Conservation (phyloP, 768 basidiomycete genomes). For the Agaricus subrufescens region DNA sequence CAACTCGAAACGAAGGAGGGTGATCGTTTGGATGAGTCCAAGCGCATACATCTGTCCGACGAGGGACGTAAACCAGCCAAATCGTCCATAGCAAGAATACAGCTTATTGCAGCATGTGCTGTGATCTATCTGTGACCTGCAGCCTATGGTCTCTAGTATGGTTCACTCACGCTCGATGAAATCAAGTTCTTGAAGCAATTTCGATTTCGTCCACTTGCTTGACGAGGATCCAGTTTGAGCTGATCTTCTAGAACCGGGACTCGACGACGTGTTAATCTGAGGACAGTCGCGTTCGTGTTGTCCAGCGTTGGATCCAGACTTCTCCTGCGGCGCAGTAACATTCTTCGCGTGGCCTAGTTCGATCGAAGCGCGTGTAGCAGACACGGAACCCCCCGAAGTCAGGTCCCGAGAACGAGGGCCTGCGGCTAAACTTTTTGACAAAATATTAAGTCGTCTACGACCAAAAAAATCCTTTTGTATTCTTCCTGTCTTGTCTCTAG, state of each 20-base stretch:
- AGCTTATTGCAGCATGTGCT: constrained; percentile 20
- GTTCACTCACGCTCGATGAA: constrained; percentile 36
- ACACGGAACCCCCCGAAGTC: constrained; percentile 1
- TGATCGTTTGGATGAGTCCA: background rate
- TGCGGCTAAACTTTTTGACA: constrained; percentile 34
- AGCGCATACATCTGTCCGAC: background rate
- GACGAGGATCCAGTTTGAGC: constrained; percentile 21
- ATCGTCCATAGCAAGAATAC: constrained; percentile 39
- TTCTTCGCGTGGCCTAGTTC: constrained; percentile 24
- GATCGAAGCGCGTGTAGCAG: constrained; percentile 12
- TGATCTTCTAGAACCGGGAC: background rate
- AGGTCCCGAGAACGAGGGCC: constrained; percentile 10
- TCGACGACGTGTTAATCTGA: background rate
- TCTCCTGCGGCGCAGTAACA: background rate
- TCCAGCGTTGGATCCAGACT: constrained; percentile 3
- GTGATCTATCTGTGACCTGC: background rate
- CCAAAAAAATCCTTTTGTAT: constrained; percentile 59
- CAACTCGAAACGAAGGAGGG: background rate
- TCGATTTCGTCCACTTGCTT: constrained; percentile 21
- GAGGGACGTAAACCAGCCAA: constrained; percentile 32
- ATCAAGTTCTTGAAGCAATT: constrained; percentile 37
- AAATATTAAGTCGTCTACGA: constrained; percentile 50
- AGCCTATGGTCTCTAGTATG: background rate
- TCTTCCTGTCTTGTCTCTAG: constrained; percentile 50
- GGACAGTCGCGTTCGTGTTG: background rate